Evolutionary conservation across 495 filamentous ascomycete genomes (phyloP), one percentile per base, ranked within the genome.

Genomic region (Aspergillus steynii): DNA sequence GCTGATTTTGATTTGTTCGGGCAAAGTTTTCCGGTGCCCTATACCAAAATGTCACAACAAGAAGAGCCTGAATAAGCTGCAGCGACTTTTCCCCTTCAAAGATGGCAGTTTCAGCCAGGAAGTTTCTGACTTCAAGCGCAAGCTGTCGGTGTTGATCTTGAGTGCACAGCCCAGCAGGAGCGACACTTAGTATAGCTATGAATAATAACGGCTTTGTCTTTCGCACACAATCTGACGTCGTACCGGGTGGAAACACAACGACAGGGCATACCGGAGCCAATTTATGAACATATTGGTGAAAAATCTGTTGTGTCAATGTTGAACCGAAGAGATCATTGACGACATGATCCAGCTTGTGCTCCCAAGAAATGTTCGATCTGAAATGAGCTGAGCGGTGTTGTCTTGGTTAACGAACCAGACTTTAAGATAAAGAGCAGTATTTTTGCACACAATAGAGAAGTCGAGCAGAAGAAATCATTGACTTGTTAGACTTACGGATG

Each of bases 1-100:
- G 81, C 73, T 91, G 89, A 72, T 92, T 92, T 69, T 90, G 92
- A 68, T 91, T 92, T 64, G 89, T 82, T 71, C 91, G 87, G 63
- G 90, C 87, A 53, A 84, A 89, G 58, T 85, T 75, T 60, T 90
- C 85, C 3, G 90, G 88, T 49, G 59, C 63, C 68, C 83, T 90
- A 65, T 93, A 93, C 89, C 88, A 92, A 29, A 88, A 83, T 5
- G 49, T 8, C 49, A 27, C 26, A 27, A 51, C 49, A 15, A n/a
- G 49, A 26, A 51, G 26, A 8, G 49, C 49, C 26, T 51, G 49
- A 51, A 51, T 20, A 27, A 95, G 73, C 70, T 94, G 91, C 5
- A 94, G 72, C 26, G 81, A 86, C 76, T 93, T 95, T 58, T 89
- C 87, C 26, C 87, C 89, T 45, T 82, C 79, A 45, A 86, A 71